phyloP scores from a whole-genome alignment of 2,329 filamentous ascomycete species.

The Penicillium griseofulvum region DNA sequence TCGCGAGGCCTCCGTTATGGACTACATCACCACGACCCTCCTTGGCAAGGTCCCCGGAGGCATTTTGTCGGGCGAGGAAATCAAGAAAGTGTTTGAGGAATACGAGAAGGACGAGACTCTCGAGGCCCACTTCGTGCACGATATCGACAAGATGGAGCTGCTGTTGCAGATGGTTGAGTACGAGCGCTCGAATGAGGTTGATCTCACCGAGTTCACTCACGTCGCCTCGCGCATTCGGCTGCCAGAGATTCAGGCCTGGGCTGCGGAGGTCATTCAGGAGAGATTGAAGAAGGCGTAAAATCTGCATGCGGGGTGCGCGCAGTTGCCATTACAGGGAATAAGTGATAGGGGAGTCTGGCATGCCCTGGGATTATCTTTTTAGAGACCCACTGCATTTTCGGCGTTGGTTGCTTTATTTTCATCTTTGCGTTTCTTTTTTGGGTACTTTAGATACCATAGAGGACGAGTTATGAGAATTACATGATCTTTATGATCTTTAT shows the following conservation, averaged over 20 bases:
- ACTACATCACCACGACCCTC: conserved; percentile 73
- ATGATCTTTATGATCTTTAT: conserved; percentile 14
- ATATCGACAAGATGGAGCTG: conserved; percentile 96
- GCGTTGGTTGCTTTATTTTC: conserved; percentile 14
- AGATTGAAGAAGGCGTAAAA: conserved; percentile 53
- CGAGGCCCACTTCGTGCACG: conserved; percentile 88
- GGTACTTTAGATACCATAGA: conserved; percentile 19
- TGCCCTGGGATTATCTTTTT: neutral
- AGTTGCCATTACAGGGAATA: neutral
- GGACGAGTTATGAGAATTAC: conserved; percentile 13
- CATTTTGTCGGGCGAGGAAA: conserved; percentile 60
- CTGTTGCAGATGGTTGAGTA: conserved; percentile 96
- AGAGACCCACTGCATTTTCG: conserved; percentile 3
- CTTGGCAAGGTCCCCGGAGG: conserved; percentile 75
- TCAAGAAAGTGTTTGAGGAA: conserved; percentile 84
- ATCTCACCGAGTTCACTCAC: conserved; percentile 82
- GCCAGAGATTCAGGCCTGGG: conserved; percentile 78
- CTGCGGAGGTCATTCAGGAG: conserved; percentile 71
- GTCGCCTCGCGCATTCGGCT: conserved; percentile 72
- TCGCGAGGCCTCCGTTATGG: conserved; percentile 85
- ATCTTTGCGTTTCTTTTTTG: neutral
- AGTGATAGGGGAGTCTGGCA: neutral
- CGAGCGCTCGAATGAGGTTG: conserved; percentile 69
- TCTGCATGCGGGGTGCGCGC: neutral
- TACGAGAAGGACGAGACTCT: conserved; percentile 85